Evolutionary conservation across 140 eudicot genomes (phyloP).

Genomic region (Flaveria floridana): DNA sequence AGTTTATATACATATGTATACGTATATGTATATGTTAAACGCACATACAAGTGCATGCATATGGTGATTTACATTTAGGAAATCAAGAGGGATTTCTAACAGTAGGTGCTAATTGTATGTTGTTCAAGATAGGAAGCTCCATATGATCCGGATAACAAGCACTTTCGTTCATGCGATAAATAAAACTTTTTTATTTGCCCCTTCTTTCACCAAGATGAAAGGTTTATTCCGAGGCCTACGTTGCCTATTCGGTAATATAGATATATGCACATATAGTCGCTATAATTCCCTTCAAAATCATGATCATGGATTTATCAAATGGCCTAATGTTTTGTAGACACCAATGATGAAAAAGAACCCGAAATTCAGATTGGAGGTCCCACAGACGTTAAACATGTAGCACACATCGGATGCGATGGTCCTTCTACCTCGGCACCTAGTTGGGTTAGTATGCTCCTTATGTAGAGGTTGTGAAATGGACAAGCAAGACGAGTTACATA

Average conservation of each 20-base stretch:
- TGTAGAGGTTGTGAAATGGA: neutral
- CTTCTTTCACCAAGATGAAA: conserved; percentile 37
- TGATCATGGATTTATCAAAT: neutral
- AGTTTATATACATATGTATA: neutral
- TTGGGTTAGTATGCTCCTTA: conserved; percentile 55
- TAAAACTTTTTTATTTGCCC: conserved; percentile 17
- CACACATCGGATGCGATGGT: conserved; percentile 88
- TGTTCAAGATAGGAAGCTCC: conserved; percentile 39
- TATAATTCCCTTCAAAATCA: neutral
- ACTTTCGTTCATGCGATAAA: neutral
- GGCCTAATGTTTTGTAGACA: conserved; percentile 24
- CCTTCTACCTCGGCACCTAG: conserved; percentile 60
- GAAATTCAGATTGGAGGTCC: conserved; percentile 52
- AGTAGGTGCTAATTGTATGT: conserved; percentile 28
- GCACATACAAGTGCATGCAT: neutral
- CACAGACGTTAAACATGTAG: conserved; percentile 91
- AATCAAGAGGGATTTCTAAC: neutral
- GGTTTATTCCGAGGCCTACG: conserved; percentile 57
- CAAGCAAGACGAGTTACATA: neutral
- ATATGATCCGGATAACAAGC: conserved; percentile 11
- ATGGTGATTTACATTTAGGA: neutral
- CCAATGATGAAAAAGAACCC: conserved; percentile 46
- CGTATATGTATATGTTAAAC: neutral
- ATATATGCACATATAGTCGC: neutral
- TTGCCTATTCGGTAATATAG: conserved; percentile 29